phyloP scores from a whole-genome alignment of 805 yeast genomes.

The Wickerhamomyces canadensis region DNA sequence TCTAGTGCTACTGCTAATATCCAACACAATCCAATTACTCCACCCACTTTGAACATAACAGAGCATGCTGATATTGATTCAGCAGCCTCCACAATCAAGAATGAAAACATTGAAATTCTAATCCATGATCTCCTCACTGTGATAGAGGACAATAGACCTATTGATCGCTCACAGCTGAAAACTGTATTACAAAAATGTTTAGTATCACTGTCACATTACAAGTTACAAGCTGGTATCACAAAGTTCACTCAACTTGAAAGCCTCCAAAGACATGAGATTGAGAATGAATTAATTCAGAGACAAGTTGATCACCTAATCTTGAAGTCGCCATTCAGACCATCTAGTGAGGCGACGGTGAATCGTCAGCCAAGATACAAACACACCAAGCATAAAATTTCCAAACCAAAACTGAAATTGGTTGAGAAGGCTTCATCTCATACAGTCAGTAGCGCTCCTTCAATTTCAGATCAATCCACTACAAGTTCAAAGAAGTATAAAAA shows the following conservation, averaged over 20 bases:
- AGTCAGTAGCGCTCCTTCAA: not conserved
- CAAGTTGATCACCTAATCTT: not conserved
- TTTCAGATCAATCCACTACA: not conserved
- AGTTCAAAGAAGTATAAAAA: not conserved
- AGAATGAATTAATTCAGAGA: not conserved
- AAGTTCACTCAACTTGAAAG: not conserved
- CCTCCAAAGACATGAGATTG: not conserved
- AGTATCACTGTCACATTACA: not conserved
- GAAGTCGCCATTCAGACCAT: not conserved
- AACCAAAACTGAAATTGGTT: not conserved
- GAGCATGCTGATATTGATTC: too few relatives aligned
- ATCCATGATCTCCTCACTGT: not conserved
- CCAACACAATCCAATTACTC: too few relatives aligned
- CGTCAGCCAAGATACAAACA: not conserved
- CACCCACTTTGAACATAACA: too few relatives aligned
- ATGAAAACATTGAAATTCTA: not conserved
- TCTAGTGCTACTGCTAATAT: too few relatives aligned
- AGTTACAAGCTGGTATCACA: slow-evolving; percentile 1
- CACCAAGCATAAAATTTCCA: not conserved
- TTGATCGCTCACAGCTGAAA: not conserved
- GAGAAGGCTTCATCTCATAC: not conserved
- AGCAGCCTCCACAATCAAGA: not conserved
- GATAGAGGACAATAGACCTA: not conserved
- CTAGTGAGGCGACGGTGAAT: too few relatives aligned
- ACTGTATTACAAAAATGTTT: not conserved